Conservation (phyloP, 495 filamentous ascomycete genomes). For the Chaetomidium leptoderma region DNA sequence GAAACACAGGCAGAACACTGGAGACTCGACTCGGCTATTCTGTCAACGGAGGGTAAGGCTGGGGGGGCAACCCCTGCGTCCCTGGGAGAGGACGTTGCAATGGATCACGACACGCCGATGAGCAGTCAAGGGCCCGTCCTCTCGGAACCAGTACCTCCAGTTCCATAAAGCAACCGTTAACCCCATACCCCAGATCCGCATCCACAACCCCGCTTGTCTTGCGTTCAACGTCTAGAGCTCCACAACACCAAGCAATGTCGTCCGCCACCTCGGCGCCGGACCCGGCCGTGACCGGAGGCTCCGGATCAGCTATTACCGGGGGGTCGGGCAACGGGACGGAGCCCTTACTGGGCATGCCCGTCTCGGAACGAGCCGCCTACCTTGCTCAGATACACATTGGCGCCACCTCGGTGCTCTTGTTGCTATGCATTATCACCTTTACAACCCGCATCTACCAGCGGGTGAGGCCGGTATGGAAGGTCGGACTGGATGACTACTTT, state of each 20-base stretch:
- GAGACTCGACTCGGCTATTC: neutral
- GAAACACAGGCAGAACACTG: neutral
- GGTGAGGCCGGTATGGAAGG: slow-evolving; percentile 26
- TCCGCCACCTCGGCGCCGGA: neutral
- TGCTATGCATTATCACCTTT: slow-evolving; percentile 21
- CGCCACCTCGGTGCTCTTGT: slow-evolving; percentile 17
- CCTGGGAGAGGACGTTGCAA: neutral
- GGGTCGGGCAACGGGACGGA: neutral
- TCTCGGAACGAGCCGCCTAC: slow-evolving; percentile 18
- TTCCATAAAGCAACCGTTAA: neutral
- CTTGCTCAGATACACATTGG: slow-evolving; percentile 23
- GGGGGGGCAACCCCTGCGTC: neutral
- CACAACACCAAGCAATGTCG: neutral
- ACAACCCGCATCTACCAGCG: slow-evolving; percentile 24
- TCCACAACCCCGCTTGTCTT: neutral
- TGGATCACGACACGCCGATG: neutral
- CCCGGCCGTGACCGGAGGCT: neutral
- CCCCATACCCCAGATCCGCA: slow-evolving; percentile 6
- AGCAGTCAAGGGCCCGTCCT: neutral
- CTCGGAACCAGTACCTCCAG: neutral
- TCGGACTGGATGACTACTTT: slow-evolving; percentile 29
- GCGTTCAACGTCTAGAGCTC: neutral
- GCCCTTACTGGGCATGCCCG: slow-evolving; percentile 6
- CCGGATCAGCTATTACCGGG: neutral
- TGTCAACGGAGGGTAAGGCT: neutral